Conservation (phyloP, 306 rosid species). For the Cajanus cajan region DNA sequence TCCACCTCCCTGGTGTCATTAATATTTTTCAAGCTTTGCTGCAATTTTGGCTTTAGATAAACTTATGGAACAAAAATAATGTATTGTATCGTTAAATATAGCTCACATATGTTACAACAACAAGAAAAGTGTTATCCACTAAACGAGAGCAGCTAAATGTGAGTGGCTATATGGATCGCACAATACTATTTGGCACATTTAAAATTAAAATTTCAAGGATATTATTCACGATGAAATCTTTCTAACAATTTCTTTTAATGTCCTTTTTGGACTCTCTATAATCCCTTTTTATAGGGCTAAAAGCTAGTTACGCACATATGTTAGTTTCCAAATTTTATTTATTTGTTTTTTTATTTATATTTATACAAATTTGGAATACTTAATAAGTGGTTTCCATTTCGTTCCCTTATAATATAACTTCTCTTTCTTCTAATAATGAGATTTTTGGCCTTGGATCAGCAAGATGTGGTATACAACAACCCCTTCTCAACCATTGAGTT, state of each 20-base stretch:
- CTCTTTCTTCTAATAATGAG: neutral
- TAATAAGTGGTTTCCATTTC: neutral
- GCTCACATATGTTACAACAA: neutral
- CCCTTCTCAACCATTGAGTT: neutral
- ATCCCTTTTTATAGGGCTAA: too few relatives aligned
- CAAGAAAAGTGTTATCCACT: too few relatives aligned
- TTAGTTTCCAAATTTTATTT: too few relatives aligned
- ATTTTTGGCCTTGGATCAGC: neutral
- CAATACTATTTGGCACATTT: too few relatives aligned
- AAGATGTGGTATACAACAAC: neutral
- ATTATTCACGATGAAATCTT: neutral
- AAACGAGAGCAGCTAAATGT: too few relatives aligned
- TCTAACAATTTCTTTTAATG: neutral
- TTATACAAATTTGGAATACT: too few relatives aligned
- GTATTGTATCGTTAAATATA: too few relatives aligned
- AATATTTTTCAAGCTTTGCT: neutral
- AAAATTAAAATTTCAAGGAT: neutral
- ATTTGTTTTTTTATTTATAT: too few relatives aligned
- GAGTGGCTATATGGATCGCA: neutral
- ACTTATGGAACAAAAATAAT: neutral
- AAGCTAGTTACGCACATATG: too few relatives aligned
- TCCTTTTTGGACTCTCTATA: neutral
- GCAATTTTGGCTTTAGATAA: neutral
- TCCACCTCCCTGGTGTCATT: neutral
- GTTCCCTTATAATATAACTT: neutral